phyloP scores from a whole-genome alignment of 1,284 basidiomycete genomes.

The Apiotrichum akiyoshidainum region DNA sequence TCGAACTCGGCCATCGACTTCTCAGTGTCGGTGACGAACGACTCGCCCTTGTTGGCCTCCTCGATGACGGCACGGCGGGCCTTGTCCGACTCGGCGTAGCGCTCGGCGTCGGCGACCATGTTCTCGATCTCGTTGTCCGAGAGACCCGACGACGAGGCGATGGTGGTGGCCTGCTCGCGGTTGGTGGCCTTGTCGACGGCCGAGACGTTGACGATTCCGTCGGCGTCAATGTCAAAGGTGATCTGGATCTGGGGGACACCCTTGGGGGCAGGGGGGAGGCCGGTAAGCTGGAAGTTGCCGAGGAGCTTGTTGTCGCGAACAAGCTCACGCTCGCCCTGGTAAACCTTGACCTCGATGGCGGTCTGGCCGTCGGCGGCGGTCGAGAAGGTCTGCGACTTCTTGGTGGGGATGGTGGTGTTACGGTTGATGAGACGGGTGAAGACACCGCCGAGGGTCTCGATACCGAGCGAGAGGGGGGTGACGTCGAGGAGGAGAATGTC shows the following conservation, averaged over 20 bases:
- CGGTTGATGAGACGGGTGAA: slow-evolving; percentile 90
- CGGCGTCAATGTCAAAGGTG: slow-evolving; percentile 97
- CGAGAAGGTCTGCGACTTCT: slow-evolving; percentile 98
- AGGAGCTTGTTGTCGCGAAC: slow-evolving; percentile 94
- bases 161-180: slow-evolving; percentile 81
- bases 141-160: slow-evolving; percentile 94
- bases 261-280: slow-evolving; percentile 93
- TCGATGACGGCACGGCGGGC: slow-evolving; percentile 83
- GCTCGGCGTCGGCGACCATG: slow-evolving; percentile 93
- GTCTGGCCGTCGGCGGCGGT: slow-evolving; percentile 95
- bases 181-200: slow-evolving; percentile 96
- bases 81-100: slow-evolving; percentile 90
- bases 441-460: slow-evolving; percentile 97
- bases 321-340: slow-evolving; percentile 97
- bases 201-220: slow-evolving; percentile 96
- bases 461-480: slow-evolving; percentile 69
- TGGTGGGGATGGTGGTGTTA: slow-evolving; percentile 98
- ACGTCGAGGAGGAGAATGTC: slow-evolving; percentile 96
- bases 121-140: slow-evolving; percentile 95
- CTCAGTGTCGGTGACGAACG: slow-evolving; percentile 90
- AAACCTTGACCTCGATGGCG: slow-evolving; percentile 96
- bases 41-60: slow-evolving; percentile 95
- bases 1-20: slow-evolving; percentile 96
- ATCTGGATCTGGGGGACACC: slow-evolving; percentile 98
- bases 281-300: slow-evolving; percentile 98